Base-by-base conservation (phyloP, 768 basidiomycete genomes). In the Lyophyllum atratum region DNA sequence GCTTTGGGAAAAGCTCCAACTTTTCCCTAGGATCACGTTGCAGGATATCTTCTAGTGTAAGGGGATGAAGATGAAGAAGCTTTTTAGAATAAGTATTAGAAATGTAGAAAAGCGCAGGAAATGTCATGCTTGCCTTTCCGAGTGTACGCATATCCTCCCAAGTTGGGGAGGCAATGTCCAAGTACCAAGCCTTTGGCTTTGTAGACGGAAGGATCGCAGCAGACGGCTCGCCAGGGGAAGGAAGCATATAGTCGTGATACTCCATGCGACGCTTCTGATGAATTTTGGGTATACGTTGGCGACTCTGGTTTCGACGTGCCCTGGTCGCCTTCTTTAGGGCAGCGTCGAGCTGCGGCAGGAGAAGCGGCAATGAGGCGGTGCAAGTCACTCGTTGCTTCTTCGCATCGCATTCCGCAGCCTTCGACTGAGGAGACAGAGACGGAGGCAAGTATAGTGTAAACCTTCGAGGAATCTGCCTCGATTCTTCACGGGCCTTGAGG, bases 1-100 rank as follows among this genome's bases (percentile, higher is more conserved):
- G 81, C 61, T 83, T 86, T 0, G 90, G 84, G 67, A 95, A 96
- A 19, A 87, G 74, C 66, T 97, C 95, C 17, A 96, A 72, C 72
- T 98, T 98, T 72, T 97, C 95, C 37, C 93, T 82, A 15, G 92
- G 89, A 58, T 98, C 95, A 72, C 91, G 88, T 58, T 93, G 91
- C 8, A 98, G 72, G 44, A 96, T 92, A 72, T 98, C 95, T 71
- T 98, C 95, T 12, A 97, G 78, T 0, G 95, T 96, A 45, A 98
- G 74, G 0, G 95, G 95, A 70, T 98, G 95, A 0, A 98, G 80
- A 59, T 92, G 91, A 24, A 96, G 76, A 17, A 92, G 73, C 93
- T 95, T 63, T 14, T 42, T 43, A 46, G 34, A 22, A 26, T 17
- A 42, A 37, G 17, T 37, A 33, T 61, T 48, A 26, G 46, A 22